Base-by-base conservation (phyloP, 1,139 yeast genomes). In the Saccharomyces hybrid region DNA sequence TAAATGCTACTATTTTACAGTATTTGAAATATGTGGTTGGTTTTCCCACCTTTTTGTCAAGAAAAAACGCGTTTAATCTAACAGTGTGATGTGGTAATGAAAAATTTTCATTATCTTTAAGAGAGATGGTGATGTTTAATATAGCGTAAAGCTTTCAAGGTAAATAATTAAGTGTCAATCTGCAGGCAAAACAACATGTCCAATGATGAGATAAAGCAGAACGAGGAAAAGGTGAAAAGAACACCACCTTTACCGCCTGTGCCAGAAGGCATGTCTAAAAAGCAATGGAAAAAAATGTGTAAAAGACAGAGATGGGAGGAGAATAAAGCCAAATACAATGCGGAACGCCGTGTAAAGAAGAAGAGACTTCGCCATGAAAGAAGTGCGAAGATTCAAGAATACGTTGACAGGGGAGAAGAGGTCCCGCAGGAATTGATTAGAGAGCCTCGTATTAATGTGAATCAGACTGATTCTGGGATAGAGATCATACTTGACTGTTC, bases 181-280 rank as follows among this genome's bases (percentile, higher is more conserved):
- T 38, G 44, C 2, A 20, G 25, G 44, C 6, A 16, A 20, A 38
- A 11, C 25, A 20, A 9, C 44, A 38, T 38, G 44, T 38, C 25
- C 11, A 20, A 38, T 38, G 25, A 38, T 9, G 11, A 16, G 20
- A 38, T 5, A 38, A n/a, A 52, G 32, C 53, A 46, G 25, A 51
- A 47, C 29, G 57, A 59, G 38, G 55, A 48, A 46, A 53, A 50
- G 29, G 46, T 52, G 38, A 46, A 34, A 14, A 34, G 51, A n/a
- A 48, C 51, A 27, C 49, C 53, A 28, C 53, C 49, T 32, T 49
- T 67, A 4, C 71, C 71, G 14, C 70, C 71, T 0, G 62, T 82
- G 11, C 96, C 96, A 1, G 90, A 83, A 57, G 96, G 96, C 8
- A 84, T 89, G 88, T 82, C 95, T 44, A 88, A 87, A 65, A 79